These are phyloP conservation scores for Nicotiana paniculata DNA, from an alignment of 257 asterid genomes.

Conservation along the genomic window DNA sequence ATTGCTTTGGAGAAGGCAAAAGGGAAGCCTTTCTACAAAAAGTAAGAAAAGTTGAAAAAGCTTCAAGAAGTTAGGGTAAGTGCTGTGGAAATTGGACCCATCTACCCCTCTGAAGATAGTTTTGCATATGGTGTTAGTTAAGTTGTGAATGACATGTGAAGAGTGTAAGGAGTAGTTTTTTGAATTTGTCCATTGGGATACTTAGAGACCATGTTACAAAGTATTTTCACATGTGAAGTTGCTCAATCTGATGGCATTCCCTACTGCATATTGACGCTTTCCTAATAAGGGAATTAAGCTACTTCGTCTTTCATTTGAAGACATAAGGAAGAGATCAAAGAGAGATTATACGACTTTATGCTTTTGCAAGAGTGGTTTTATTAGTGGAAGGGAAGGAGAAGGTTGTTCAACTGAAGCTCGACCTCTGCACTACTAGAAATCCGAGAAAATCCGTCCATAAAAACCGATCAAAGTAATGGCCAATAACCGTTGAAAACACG, in stretches of 20 bases:
- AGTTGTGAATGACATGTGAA: neutral
- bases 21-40: no score
- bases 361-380: no score
- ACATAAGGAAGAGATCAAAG: neutral
- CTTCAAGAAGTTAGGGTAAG: neutral
- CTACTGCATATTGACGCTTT: neutral
- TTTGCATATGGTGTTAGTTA: neutral
- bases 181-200: neutral
- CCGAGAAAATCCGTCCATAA: no score
- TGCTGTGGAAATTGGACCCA: neutral
- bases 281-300: no score
- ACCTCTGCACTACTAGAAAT: no score
- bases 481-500: no score
- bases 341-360: no score
- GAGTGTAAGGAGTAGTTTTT: neutral
- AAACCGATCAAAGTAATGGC: no score
- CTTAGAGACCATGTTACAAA: neutral
- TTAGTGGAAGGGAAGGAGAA: no score
- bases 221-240: neutral
- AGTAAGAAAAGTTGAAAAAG: no score
- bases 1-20: neutral
- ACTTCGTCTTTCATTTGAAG: no score
- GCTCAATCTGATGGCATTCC: neutral
- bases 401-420: no score
- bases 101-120: neutral